Evolutionary conservation across 139 green algal species (phyloP), one percentile per base, ranked within the genome.

Genomic region (Trebouxia sp.): DNA sequence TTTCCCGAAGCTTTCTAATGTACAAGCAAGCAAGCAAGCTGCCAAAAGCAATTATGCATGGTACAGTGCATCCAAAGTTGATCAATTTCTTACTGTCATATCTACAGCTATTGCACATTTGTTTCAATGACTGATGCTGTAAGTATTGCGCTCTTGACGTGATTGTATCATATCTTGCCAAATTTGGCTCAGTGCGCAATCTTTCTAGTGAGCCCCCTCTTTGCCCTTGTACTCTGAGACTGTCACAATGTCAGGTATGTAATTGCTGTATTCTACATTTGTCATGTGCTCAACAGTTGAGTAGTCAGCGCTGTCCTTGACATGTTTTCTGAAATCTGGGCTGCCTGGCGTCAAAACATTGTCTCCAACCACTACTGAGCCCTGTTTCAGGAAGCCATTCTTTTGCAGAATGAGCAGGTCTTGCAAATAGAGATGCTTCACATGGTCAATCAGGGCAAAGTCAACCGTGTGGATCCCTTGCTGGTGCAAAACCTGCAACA

Each of bases 391-490:
- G 28, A 72, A 72, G 15, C 62, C 62, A 45, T 72, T 72, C 32
- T 43, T 45, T 72, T 72, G 62, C 3, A 72, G 62, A 35, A 72
- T 35, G 14, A 72, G 62, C 32, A 72, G 35, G 7, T 72, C 62
- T n/a, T 72, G 26, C 15, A 72, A 1, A 35, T 72, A 72, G 3
- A 72, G 62, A n/a, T 72, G 32, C 62, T 72, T 72, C 32, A 72
- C 62, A 45, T 72, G 62, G 32, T 72, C 62, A 43, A 72, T 72
- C 32, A 72, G 62, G 1, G 62, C 62, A 72, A 72, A 72, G 32
- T 72, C 62, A 45, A 72, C 11, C 1, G 62, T 45, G 0, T 45
- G 17, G 8, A 45, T 35, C 15, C 62, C 62, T 35, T n/a, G 32
- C 62, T 43, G 62, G 10, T 43, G 62, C 32, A 72, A 8, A 28